Base-by-base conservation (phyloP, 176 grass and related monocot species). In the Zea luxurians region DNA sequence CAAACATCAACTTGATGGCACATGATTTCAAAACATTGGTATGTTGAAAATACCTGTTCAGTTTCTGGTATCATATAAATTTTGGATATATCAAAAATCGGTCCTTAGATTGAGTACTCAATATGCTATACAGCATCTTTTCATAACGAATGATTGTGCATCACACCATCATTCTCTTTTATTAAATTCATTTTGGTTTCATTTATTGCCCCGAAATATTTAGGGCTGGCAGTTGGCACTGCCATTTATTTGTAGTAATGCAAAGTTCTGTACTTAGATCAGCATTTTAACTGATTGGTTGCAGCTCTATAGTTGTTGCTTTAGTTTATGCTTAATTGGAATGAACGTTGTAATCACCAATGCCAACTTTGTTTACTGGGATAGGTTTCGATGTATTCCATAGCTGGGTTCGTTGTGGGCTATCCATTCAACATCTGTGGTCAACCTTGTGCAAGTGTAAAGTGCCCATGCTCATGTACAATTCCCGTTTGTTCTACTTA, bases 401-500 rank as follows among this genome's bases (percentile, higher is more conserved):
- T 94, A 34, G 46, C 40, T n/a, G 91, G 91, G n/a, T 82, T 97
- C 11, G 65, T 97, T 70, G 91, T 91, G 61, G 89, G 91, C 74
- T 97, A 86, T 74, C 91, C 94, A 27, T 97, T 93, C 86, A 91
- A 73, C 41, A 80, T 91, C 70, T 84, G 80, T 37, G 84, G 94
- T 64, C 89, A 89, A 91, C 63, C 49, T 82, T 78, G 17, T 80
- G 43, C 55, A 13, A 61, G 92, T 87, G 91, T 94, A 85, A 71
- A 38, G 37, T 82, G 15, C 5, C 15, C 50, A 61, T 67, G 20
- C 70, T 64, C 50, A 85, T 66, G 15, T 48, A 77, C 35, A 73
- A 44, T 66, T 60, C 37, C 48, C 6, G 10, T 53, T 21, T 43
- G 15, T 82, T 73, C 41, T 43, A 37, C 15, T 77, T 68, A 44